These are phyloP conservation scores for Aspergillus sp. DNA, from an alignment of 2,329 filamentous ascomycete genomes.

Conservation along the genomic window DNA sequence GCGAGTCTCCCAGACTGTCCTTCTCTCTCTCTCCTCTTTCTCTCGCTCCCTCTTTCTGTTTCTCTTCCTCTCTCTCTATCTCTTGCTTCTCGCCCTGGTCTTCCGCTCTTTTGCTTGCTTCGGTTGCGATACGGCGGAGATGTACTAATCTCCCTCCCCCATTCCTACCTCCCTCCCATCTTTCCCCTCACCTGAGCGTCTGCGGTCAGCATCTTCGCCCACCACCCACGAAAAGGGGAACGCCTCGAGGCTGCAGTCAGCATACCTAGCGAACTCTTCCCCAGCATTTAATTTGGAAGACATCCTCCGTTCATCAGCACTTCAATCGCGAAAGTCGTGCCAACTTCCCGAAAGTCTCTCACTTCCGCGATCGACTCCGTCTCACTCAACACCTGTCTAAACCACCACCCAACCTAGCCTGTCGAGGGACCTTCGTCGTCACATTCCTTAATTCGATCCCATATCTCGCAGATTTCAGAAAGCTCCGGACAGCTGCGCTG, in stretches of 20 bases:
- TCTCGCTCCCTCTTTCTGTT: not conserved
- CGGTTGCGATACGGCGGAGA: slow-evolving; percentile 10
- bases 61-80: not conserved
- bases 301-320: not conserved
- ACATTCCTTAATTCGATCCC: not conserved
- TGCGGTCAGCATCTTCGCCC: not conserved
- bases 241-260: not conserved
- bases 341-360: not conserved
- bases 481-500: not conserved
- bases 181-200: slow-evolving; percentile 2
- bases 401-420: not conserved
- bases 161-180: slow-evolving; percentile 4
- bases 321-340: not conserved
- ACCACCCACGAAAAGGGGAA: not conserved
- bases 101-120: not conserved
- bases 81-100: not conserved
- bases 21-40: not conserved
- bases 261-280: not conserved
- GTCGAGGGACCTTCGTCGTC: not conserved
- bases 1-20: slow-evolving; percentile 1
- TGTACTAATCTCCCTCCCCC: slow-evolving; percentile 4
- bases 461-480: not conserved
- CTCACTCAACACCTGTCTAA: not conserved
- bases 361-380: not conserved
- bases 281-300: not conserved